phyloP scores from a whole-genome alignment of 2,329 filamentous ascomycete genomes.

The Neospermospora avenae region DNA sequence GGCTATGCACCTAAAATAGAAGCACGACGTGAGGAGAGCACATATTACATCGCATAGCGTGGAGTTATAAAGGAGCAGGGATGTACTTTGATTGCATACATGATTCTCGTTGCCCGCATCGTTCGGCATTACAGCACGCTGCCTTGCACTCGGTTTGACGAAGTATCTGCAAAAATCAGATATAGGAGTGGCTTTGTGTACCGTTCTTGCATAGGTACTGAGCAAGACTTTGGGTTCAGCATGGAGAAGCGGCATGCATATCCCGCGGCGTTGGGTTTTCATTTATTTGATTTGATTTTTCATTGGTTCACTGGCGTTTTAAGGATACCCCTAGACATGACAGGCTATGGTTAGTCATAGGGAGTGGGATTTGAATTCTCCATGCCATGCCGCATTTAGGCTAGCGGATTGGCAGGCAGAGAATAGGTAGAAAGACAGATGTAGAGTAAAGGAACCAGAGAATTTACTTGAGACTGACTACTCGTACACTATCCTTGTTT shows the following conservation, averaged over 20 bases:
- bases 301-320: conserved; percentile 7
- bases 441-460: neutral
- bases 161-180: neutral
- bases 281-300: neutral
- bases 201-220: neutral
- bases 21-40: neutral
- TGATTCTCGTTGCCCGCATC: neutral
- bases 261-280: conserved; percentile 3
- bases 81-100: neutral
- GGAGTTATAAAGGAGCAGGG: neutral
- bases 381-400: neutral
- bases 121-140: neutral
- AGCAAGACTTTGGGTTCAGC: neutral
- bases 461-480: neutral
- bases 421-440: neutral
- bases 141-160: neutral
- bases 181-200: conserved; percentile 2
- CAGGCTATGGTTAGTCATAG: conserved; percentile 5
- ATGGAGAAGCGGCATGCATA: neutral
- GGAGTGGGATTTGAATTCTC: neutral
- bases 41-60: conserved; percentile 2
- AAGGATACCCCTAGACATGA: conserved; percentile 19
- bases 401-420: neutral
- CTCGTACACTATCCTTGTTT: neutral
- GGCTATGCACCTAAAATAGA: conserved; percentile 45